Base-by-base conservation (phyloP, 345 rosid species). In the Moricandia arvensis region DNA sequence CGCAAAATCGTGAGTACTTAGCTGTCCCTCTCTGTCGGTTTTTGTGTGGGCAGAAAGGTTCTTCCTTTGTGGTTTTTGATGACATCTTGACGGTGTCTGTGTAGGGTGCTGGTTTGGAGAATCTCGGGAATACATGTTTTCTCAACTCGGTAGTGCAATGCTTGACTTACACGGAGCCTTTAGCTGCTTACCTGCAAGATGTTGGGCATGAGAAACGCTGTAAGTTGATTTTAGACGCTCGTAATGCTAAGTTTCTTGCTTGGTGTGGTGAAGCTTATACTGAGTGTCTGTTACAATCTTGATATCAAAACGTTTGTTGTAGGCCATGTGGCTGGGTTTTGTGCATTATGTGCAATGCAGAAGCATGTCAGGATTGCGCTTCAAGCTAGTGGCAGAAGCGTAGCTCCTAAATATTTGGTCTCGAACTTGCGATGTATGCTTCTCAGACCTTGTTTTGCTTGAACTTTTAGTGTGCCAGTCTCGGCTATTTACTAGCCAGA, bases 81-180 rank as follows among this genome's bases (percentile, higher is more conserved):
- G 24, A 70, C 13, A 24, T 47, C 24, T 33, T 30, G 58, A 67
- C 1, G 62, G n/a, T 60, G 10, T 27, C 29, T 77, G 59, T 82
- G 59, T 85, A 92, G 99, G 99, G 99, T 74, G 99, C 98, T 60
- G 98, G 99, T 75, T 83, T 92, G 79, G 82, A 83, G 80, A 95
- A 95, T 85, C 90, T 95, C 37, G 99, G 99, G 80, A 95, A 95
- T 75, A 95, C 99, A 72, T 95, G 99, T 82, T 95, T 92, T 79
- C 94, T 95, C 9, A 95, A 92, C 76, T 95, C 98, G 1, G 99
- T 95, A 7, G 73, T 95, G 82, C 98, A 95, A 64, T 95, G 99
- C 79, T 83, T 95, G 75, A 95, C 99, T 15, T 90, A 92, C 78
- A 95, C 98, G 0, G 98, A 89, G 83, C 99, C 99, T 4, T 83